phyloP scores from a whole-genome alignment of 257 asterid genomes.

The Agastache rugosa region DNA sequence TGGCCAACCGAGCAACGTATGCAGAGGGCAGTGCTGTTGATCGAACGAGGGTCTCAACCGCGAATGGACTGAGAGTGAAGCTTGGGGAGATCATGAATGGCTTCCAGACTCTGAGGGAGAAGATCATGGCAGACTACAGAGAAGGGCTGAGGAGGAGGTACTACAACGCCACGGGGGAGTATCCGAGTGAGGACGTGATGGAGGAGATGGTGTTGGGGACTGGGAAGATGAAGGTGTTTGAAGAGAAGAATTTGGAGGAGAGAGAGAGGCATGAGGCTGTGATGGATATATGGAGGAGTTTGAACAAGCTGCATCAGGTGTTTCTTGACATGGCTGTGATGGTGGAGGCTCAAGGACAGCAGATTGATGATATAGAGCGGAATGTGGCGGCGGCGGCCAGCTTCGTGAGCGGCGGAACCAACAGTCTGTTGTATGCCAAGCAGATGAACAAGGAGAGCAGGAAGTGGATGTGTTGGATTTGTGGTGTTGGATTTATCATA shows the following conservation, averaged over 20 bases:
- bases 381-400: slow-evolving; percentile 72
- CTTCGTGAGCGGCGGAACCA: slow-evolving; percentile 78
- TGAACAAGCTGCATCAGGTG: slow-evolving; percentile 87
- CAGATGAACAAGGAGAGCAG: slow-evolving; percentile 62
- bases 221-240: slow-evolving; percentile 51
- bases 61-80: slow-evolving; percentile 65
- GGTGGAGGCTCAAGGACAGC: slow-evolving; percentile 81
- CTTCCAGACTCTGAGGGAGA: slow-evolving; percentile 69
- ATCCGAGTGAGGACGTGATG: slow-evolving; percentile 63
- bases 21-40: slow-evolving; percentile 72
- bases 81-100: slow-evolving; percentile 76
- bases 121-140: slow-evolving; percentile 63
- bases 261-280: slow-evolving; percentile 81
- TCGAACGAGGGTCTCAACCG: slow-evolving; percentile 66
- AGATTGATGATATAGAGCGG: slow-evolving; percentile 67
- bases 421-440: slow-evolving; percentile 69
- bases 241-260: slow-evolving; percentile 49
- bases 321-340: slow-evolving; percentile 88
- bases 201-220: slow-evolving; percentile 66
- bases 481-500: slow-evolving; percentile 57
- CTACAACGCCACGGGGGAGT: slow-evolving; percentile 66
- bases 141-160: slow-evolving; percentile 73
- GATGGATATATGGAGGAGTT: slow-evolving; percentile 83
- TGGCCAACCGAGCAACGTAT: slow-evolving; percentile 43
- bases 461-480: slow-evolving; percentile 66